These are phyloP conservation scores for Malus hybrid DNA, from an alignment of 331 rosid genomes.

Conservation along the genomic window DNA sequence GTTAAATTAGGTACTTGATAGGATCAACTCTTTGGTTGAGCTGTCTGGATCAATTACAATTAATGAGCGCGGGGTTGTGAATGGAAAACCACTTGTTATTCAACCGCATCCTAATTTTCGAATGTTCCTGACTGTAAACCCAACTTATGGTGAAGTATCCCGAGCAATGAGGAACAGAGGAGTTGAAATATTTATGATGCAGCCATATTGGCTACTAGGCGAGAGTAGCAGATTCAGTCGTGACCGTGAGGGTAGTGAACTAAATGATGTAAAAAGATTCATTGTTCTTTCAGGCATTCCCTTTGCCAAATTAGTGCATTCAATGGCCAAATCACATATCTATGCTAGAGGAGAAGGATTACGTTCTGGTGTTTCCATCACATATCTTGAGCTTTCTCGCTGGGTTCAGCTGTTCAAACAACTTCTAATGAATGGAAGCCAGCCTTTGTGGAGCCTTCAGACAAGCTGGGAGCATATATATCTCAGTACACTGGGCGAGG, in stretches of 20 bases:
- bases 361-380: conserved; percentile 34
- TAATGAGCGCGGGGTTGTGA: conserved; percentile 83
- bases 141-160: conserved; percentile 79
- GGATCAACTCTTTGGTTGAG: conserved; percentile 93
- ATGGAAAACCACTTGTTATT: conserved; percentile 68
- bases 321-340: conserved; percentile 71
- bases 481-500: conserved; percentile 65
- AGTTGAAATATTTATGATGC: conserved; percentile 86
- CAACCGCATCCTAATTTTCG: conserved; percentile 84
- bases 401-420: conserved; percentile 84
- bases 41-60: conserved; percentile 72
- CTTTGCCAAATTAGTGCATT: conserved; percentile 40
- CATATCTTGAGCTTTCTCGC: conserved; percentile 76
- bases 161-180: conserved; percentile 99
- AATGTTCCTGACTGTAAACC: conserved; percentile 85
- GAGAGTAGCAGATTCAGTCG: conserved; percentile 17
- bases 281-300: conserved; percentile 65
- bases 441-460: conserved; percentile 75
- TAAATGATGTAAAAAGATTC: conserved; percentile 58
- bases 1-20: conserved; percentile 71
- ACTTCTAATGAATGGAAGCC: conserved; percentile 64
- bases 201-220: conserved; percentile 60
- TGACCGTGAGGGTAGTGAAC: conserved; percentile 33
- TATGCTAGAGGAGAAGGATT: conserved; percentile 64
- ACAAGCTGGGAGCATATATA: conserved; percentile 86